Base-by-base conservation (phyloP, 768 basidiomycete species). In the Phlegmacium glaucopus region DNA sequence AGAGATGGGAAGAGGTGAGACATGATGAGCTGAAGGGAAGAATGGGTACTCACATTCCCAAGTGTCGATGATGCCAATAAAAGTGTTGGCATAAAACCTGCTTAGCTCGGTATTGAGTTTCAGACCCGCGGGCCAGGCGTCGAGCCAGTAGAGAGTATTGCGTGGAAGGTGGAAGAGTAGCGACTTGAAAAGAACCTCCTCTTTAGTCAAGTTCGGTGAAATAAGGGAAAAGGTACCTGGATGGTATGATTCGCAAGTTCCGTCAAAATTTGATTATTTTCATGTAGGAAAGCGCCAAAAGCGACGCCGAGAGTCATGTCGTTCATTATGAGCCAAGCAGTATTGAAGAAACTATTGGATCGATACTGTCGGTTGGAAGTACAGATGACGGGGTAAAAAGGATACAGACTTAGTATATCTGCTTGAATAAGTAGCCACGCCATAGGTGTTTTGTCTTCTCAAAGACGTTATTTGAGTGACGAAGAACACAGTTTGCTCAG, bases 81-180 rank as follows among this genome's bases (percentile, higher is more conserved):
- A 84, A 0, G 78, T 74, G 48, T 82, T 76, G n/a, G 85, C 81
- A 58, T 91, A 87, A 61, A 96, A 87, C 18, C 75, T 72, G 55
- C 91, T 90, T n/a, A 99, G 76, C 56, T 97, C 90, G 0, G 91
- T 90, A 59, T 98, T 98, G 44, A 99, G 82, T 66, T 99, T 99
- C 34, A 99, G 69, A 1, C 96, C 95, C 1, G 85, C 93, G 0
- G 95, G 95, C 95, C 95, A 98, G 50, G 87, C 82, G 62, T 96
- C 88, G 10, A 99, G 75, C 94, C 94, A 97, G 1, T 73, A 56
- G 2, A 97, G 71, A 0, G 76, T 72, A 12, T 39, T 43, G 11
- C 53, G 49, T 6, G 61, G 61, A 22, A 55, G 32, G 25, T 55
- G 42, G 18, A 61, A 58, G 1, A 83, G 60, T 49, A 72, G 67